Base-by-base conservation (phyloP, 345 rosid species). In the Corchorus olitorius region DNA sequence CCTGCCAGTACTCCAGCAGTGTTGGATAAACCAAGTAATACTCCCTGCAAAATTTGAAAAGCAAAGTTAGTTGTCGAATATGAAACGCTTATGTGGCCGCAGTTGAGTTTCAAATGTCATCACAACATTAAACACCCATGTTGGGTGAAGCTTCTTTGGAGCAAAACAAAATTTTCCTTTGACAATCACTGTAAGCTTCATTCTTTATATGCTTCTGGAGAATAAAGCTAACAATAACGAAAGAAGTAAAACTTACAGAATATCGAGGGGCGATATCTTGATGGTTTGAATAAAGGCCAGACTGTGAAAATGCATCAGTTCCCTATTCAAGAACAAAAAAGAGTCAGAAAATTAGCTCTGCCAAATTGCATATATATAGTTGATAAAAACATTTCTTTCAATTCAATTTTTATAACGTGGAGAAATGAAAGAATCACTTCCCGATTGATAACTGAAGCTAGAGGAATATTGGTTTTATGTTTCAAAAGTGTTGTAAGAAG, bases 1-100 rank as follows among this genome's bases (percentile, higher is more conserved):
- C 99, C 99, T 0, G 98, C 99, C 70, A 95, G 83, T 37, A 93
- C 99, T 66, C 98, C 99, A 55, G 99, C 98, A 3, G 96, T 93
- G 72, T 95, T 95, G 64, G 99, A 93, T 77, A 95, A 78, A 73
- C 98, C 99, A 65, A 93, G 96, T 84, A 93, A 76, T 75, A 95
- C 94, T 52, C 99, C 99, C 99, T 93, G 83, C 59, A 27, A 66
- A 68, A 41, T 50, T 20, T 66, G 76, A 61, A 70, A 56, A 67
- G 46, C 27, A 45, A 45, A n/a, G 35, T 11, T 48, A 53, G 6
- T 39, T 39, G 5, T 39, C 27, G 27, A 27, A 41, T 55, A 65
- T 13, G 4, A 39, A 59, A 39, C 1, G 19, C 27, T 1, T 50
- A 12, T 3, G 8, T 5, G 20, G 64, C 27, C 2, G 65, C 22